Base-by-base conservation (phyloP, 345 rosid species). In the Eucalyptus melliodora region DNA sequence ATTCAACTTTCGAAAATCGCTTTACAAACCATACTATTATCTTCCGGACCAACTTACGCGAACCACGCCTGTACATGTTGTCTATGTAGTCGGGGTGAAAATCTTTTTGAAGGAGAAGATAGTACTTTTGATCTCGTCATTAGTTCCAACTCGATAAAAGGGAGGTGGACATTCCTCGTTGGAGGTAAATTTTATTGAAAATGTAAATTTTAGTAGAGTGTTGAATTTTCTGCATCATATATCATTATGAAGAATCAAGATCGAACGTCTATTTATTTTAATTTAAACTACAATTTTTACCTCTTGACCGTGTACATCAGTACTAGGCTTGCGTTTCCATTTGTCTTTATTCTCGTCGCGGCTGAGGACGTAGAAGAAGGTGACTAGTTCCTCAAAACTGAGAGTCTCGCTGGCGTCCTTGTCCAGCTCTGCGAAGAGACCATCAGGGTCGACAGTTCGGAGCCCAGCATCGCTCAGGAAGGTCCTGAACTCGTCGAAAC, bases 311-410 rank as follows among this genome's bases (percentile, higher is more conserved):
- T 0, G 81, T 69, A 1, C 42, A 4, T 16, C 1, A 8, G 23
- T 31, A 31, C 23, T 16, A 3, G 42, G 42, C 7, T 3, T 65
- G 7, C 1, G 2, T 14, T 1, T 1, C 72, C 8, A 65, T 65
- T 2, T 0, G 2, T 30, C 6, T 30, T 30, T 65, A 31, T 65
- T 1, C 72, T 65, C 72, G 19, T 65, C 19, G 37, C 0, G 17
- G 37, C 19, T 65, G 3, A 65, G 72, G 72, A 30, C 19, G 37
- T 65, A 65, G 72, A 7, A 65, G 72, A 65, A 65, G 72, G 72
- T 65, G 2, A 2, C 2, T 14, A 65, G 37, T n/a, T 65, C 72
- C 19, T 65, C 5, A n/a, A 65, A 65, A 65, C 31, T 30, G 72
- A 65, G 72, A 65, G 3, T 4, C 6, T 31, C 9, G 17, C 8